Evolutionary conservation across 805 yeast species (phyloP), one percentile per base, ranked within the genome.

Genomic region (Candida sithepensis): DNA sequence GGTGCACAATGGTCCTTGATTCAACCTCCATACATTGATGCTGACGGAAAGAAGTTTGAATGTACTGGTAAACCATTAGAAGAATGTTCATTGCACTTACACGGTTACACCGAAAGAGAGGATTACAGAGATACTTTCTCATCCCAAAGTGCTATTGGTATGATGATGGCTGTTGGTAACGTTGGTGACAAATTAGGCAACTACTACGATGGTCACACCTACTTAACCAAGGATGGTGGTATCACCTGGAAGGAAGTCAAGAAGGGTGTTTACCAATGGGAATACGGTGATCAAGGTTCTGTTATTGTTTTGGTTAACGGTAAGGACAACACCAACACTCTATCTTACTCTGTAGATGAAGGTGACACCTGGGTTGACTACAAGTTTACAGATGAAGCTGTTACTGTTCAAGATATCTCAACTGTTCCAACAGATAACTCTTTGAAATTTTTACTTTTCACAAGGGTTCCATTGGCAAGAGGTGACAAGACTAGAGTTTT

Each of bases 211-310:
- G 78, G 84, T 2, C 34, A 58, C 43, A 63, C 66, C 0, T 91
- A 75, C 63, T 61, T 91, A 46, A 84, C 95, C 10, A 72, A 77
- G 20, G 97, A 91, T 66, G 97, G 94, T 9, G 97, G 97, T 46
- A 69, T 79, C 21, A 77, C 89, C 7, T 91, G 97, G 97, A 78
- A 66, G 46, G 94, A 87, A 66, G 71, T 90, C 23, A 74, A 70
- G 53, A 78, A 83, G 50, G 91, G 92, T 4, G 78, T 82, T 1
- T 77, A 78, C 58, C 82, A 84, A 78, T 91, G 97, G 97, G 97
- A 89, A 66, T 91, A 76, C 64, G 97, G 97, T 56, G 97, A 91
- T 65, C 85, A 88, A 53, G 97, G 97, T 12, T 84, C 95, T 2
- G 75, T 91, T 34, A 69, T 91, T 45, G 88, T 87, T 1, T 63